phyloP scores from a whole-genome alignment of 2,329 filamentous ascomycete genomes.

The Apiospora marii region DNA sequence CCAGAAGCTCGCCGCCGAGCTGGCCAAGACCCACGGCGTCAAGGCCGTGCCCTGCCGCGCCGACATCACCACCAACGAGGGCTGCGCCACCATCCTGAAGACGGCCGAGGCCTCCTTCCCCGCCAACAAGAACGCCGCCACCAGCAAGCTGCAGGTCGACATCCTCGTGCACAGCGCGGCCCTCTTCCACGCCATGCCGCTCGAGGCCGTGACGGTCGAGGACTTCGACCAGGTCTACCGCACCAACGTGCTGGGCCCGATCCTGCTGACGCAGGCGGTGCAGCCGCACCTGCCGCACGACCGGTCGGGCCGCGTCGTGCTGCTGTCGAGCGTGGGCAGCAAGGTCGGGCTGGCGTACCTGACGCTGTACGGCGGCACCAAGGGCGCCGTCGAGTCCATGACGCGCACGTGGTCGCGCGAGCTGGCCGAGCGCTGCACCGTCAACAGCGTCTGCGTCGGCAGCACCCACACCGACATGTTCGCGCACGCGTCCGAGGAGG shows the following conservation, averaged over 20 bases:
- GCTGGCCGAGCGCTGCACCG: constrained; percentile 64
- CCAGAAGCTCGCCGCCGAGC: constrained; percentile 54
- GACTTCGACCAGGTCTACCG: constrained; percentile 64
- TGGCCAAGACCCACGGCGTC: constrained; percentile 55
- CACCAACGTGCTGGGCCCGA: constrained; percentile 63
- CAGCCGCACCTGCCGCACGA: constrained; percentile 62
- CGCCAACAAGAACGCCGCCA: constrained; percentile 47
- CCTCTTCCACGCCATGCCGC: constrained; percentile 55
- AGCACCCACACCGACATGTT: constrained; percentile 60
- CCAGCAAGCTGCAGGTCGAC: constrained; percentile 58
- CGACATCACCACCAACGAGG: constrained; percentile 65
- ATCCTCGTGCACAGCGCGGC: constrained; percentile 67
- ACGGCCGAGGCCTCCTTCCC: constrained; percentile 55
- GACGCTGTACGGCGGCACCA: constrained; percentile 67
- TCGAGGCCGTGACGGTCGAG: constrained; percentile 54
- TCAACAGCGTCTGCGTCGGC: constrained; percentile 66
- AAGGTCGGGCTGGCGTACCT: constrained; percentile 54
- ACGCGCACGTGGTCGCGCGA: constrained; percentile 70
- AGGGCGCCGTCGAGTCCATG: constrained; percentile 70
- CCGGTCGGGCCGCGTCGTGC: constrained; percentile 64
- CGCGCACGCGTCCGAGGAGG: constrained; percentile 60
- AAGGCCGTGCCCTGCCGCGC: constrained; percentile 66
- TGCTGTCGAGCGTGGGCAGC: constrained; percentile 61
- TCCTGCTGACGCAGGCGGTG: constrained; percentile 63
- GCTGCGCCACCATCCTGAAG: constrained; percentile 59